Evolutionary conservation across 768 basidiomycete species (phyloP).

Genomic region (Suillus clintonianus): DNA sequence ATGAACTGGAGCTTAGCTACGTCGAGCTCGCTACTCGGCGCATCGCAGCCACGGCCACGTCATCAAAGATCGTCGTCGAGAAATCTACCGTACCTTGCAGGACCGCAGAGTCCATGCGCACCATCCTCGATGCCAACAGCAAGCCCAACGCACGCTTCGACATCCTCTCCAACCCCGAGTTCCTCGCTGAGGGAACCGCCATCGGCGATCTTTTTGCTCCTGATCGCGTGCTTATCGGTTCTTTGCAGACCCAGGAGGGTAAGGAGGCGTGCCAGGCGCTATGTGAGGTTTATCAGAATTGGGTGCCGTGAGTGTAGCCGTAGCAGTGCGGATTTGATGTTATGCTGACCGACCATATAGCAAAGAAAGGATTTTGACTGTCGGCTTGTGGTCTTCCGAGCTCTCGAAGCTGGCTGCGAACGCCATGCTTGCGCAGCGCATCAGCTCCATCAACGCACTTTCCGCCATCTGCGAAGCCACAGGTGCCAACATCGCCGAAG

Average conservation of each 20-base stretch:
- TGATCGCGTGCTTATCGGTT: slow-evolving; percentile 97
- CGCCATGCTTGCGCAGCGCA: slow-evolving; percentile 98
- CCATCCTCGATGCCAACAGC: slow-evolving; percentile 98
- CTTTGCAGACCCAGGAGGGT: slow-evolving; percentile 87
- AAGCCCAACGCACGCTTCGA: slow-evolving; percentile 90
- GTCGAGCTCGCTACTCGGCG: slow-evolving; percentile 96
- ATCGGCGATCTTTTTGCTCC: slow-evolving; percentile 86
- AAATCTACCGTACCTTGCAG: slow-evolving; percentile 99
- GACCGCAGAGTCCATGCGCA: slow-evolving; percentile 99
- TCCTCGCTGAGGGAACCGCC: slow-evolving; percentile 97
- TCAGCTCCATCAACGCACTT: slow-evolving; percentile 96
- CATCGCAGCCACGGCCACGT: slow-evolving; percentile 87
- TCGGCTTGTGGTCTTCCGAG: slow-evolving; percentile 98
- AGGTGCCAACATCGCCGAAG: slow-evolving; percentile 98
- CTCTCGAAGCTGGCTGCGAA: slow-evolving; percentile 98
- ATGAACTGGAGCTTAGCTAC: slow-evolving; percentile 57
- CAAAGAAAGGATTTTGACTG: slow-evolving; percentile 79
- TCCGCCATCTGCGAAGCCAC: slow-evolving; percentile 99
- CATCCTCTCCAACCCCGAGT: slow-evolving; percentile 99
- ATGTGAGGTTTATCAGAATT: slow-evolving; percentile 86
- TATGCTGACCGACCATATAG: slow-evolving; percentile 35
- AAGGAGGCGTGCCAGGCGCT: slow-evolving; percentile 77
- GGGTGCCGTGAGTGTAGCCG: slow-evolving; percentile 78
- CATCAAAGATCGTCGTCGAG: slow-evolving; percentile 97
- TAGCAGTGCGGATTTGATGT: slow-evolving; percentile 7